These are phyloP conservation scores for Apium graveolens DNA, from an alignment of 129 eudicot genomes.

Conservation along the genomic window DNA sequence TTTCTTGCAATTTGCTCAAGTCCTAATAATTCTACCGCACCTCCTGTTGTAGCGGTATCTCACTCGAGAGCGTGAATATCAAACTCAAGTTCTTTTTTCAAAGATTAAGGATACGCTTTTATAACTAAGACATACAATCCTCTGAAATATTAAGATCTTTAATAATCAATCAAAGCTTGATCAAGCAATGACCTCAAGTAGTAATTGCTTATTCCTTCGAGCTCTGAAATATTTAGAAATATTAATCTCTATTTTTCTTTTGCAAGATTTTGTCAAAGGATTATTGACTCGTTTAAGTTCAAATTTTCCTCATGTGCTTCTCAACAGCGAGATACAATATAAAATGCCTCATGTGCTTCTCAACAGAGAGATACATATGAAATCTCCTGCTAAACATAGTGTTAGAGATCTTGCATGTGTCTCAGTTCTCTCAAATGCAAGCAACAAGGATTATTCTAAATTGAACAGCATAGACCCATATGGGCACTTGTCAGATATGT, in stretches of 20 bases:
- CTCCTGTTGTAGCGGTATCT: too few relatives aligned
- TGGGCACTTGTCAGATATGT: constrained; percentile 4
- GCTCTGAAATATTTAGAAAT: background rate
- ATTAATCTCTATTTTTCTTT: background rate
- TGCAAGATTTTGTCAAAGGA: background rate
- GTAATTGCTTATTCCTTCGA: background rate
- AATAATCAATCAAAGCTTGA: too few relatives aligned
- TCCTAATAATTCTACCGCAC: too few relatives aligned
- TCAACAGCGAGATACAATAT: background rate
- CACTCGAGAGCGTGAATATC: too few relatives aligned
- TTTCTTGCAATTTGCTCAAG: background rate
- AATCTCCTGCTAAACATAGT: background rate
- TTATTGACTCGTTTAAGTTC: background rate
- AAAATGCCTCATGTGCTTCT: background rate
- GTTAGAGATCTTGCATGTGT: constrained; percentile 3
- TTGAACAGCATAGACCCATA: background rate
- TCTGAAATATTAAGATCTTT: background rate
- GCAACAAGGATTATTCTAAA: background rate
- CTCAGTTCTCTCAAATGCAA: background rate
- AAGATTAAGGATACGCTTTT: too few relatives aligned
- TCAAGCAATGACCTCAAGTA: too few relatives aligned
- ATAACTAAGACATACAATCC: too few relatives aligned
- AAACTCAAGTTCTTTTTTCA: background rate
- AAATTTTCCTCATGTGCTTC: background rate
- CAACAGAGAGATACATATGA: background rate